These are phyloP conservation scores for Asterochloris erici DNA, from an alignment of 139 green algal species.

Conservation along the genomic window DNA sequence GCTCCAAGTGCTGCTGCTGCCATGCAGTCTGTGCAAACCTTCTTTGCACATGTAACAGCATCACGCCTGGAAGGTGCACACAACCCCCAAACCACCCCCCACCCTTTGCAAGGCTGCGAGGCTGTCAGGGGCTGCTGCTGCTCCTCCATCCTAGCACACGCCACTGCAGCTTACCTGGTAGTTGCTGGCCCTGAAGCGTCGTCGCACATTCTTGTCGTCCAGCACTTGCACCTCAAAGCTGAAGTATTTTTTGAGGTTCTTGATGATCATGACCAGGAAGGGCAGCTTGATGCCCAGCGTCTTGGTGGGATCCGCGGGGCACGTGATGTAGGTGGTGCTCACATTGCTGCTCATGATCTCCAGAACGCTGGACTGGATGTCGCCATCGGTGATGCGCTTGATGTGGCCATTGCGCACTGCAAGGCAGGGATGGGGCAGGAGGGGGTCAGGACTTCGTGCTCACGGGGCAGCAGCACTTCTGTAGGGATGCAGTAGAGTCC, in stretches of 20 bases:
- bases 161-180: conserved; percentile 78
- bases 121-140: no score
- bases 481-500: no score
- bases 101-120: no score
- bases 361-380: conserved; percentile 93
- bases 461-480: no score
- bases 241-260: conserved; percentile 97
- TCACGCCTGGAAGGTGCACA: no score
- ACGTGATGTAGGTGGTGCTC: conserved; percentile 88
- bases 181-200: conserved; percentile 95
- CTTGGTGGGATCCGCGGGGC: conserved; percentile 81
- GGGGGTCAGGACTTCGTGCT: no score
- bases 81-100: no score
- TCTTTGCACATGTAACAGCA: no score
- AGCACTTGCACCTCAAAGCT: conserved; percentile 96
- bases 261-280: conserved; percentile 97
- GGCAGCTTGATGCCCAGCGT: conserved; percentile 97
- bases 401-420: conserved; percentile 94
- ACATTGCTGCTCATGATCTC: conserved; percentile 93
- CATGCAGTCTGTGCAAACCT: no score
- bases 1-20: no score
- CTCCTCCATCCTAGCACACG: background rate
- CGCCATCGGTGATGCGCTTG: conserved; percentile 93
- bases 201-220: conserved; percentile 97
- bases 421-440: background rate